Evolutionary conservation across 208 protist genomes (phyloP).

Genomic region (Trypanosomatidae sp.): DNA sequence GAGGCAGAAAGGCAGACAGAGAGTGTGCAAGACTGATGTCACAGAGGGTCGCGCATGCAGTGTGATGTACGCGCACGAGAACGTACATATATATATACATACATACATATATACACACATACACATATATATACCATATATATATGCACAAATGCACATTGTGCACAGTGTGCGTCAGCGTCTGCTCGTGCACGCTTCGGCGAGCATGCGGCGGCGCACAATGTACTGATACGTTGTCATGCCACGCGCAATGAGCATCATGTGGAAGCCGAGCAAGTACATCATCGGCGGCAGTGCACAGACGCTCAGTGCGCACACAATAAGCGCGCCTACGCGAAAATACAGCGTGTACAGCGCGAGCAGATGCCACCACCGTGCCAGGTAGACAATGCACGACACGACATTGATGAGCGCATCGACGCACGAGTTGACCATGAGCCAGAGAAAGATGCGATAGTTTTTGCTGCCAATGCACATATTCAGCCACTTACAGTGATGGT

Average conservation of each 20-base stretch:
- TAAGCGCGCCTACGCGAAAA: conserved; percentile 39
- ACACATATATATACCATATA: not conserved
- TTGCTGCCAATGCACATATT: conserved; percentile 78
- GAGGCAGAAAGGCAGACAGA: too few species aligned
- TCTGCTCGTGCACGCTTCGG: not conserved
- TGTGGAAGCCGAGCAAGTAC: conserved; percentile 54
- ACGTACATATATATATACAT: not conserved
- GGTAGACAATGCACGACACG: conserved; percentile 20
- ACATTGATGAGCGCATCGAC: conserved; percentile 15
- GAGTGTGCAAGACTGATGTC: not conserved
- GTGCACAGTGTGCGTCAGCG: not conserved
- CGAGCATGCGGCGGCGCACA: conserved; percentile 11
- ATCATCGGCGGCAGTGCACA: conserved; percentile 17
- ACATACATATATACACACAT: conserved; percentile 4
- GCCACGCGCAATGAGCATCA: conserved; percentile 15
- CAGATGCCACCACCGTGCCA: conserved; percentile 41
- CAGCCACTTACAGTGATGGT: conserved; percentile 90
- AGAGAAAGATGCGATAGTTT: conserved; percentile 75
- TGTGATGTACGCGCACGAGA: not conserved
- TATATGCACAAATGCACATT: not conserved
- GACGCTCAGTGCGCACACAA: conserved; percentile 19
- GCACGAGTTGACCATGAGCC: conserved; percentile 15
- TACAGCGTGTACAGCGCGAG: conserved; percentile 26
- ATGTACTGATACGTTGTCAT: conserved; percentile 63
- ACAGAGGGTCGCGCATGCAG: not conserved